Base-by-base conservation (phyloP, 192 early-diverging fungal genomes). In the Podila verticillata region DNA sequence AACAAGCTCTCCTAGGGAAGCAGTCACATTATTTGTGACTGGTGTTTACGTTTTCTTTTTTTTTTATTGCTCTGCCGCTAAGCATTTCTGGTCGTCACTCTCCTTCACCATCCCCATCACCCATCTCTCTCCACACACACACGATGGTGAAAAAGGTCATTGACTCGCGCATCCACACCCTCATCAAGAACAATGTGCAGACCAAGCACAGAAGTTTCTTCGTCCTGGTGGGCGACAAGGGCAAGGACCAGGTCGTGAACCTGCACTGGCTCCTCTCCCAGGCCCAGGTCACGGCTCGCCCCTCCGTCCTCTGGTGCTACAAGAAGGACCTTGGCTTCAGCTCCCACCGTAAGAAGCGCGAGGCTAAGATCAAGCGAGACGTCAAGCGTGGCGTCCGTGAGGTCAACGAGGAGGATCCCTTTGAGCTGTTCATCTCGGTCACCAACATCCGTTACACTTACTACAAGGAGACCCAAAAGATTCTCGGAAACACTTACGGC, bases 231-330 rank as follows among this genome's bases (percentile, higher is more conserved):
- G 98, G 98, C 58, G 98, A 99, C 87, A 91, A 90, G 65, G 96
- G 96, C 67, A 92, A 92, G 65, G 92, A 95, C 77, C 93, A 95
- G 85, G 93, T 99, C 54, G 97, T 98, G 44, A 99, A 97, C 73
- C 86, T 99, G 67, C 98, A 99, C 83, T 98, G 94, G 90, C 87
- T 99, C 68, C 87, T 98, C 15, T 94, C 95, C 31, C 97, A 99
- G 86, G 94, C 96, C 15, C 90, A 96, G 65, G 94, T 97, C 17
- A 88, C 93, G 2, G 91, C 93, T 8, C 85, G 97, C 35, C 97
- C 98, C 15, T 94, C 91, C 17, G 98, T 99, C n/a, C 90, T 99
- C 31, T 99, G 98, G 98, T 99, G 98, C 86, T 99, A 99, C 88
- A 98, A 99, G 78, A 99, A 98, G 83, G 97, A 98, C 3, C 89